phyloP scores from a whole-genome alignment of 306 rosid genomes.

The Trichosanthes cucumerina region DNA sequence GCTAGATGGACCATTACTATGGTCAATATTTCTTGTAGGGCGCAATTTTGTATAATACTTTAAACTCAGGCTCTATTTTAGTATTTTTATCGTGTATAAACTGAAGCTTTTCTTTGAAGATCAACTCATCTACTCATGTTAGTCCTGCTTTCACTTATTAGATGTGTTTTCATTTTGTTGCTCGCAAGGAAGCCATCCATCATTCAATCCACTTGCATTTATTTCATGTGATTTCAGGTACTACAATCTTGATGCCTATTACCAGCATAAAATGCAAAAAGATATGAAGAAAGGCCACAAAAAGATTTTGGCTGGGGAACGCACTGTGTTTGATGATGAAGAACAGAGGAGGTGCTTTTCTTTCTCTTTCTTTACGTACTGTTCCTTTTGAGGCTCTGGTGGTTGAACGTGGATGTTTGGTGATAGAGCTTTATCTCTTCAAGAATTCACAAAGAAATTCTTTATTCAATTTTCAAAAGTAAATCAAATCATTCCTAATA shows the following conservation, averaged over 20 bases:
- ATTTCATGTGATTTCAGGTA: slow-evolving; percentile 44
- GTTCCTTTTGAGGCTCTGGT: neutral
- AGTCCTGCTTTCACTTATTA: neutral
- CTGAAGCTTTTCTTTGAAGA: neutral
- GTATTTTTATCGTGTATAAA: neutral
- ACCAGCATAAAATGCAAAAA: slow-evolving; percentile 56
- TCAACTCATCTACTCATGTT: neutral
- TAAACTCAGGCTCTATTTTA: neutral
- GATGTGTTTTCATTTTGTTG: neutral
- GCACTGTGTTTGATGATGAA: slow-evolving; percentile 85
- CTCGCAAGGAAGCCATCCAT: neutral
- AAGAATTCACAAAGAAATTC: neutral
- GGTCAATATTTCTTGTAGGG: neutral
- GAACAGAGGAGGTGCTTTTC: slow-evolving; percentile 61
- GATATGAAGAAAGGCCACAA: slow-evolving; percentile 53
- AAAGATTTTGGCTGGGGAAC: slow-evolving; percentile 44
- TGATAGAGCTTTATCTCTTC: neutral
- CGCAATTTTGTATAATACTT: neutral
- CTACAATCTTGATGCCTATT: slow-evolving; percentile 76
- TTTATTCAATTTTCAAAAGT: neutral
- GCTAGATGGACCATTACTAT: neutral
- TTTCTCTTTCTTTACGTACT: slow-evolving; percentile 5
- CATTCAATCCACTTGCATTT: neutral
- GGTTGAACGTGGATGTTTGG: neutral
- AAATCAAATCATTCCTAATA: neutral